Evolutionary conservation across 495 filamentous ascomycete species (phyloP).

Genomic region (Penicillium mononematosum): DNA sequence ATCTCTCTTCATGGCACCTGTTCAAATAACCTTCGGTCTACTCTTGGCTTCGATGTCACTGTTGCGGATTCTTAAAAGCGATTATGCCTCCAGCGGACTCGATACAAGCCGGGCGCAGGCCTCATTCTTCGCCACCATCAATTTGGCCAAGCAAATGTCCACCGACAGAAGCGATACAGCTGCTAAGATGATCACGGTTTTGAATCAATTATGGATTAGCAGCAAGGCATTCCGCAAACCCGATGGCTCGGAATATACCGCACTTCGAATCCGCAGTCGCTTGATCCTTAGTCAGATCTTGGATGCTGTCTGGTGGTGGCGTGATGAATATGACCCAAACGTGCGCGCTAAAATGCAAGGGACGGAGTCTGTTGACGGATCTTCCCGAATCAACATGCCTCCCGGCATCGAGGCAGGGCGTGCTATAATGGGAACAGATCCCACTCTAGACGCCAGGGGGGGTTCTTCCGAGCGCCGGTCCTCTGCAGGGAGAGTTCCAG

Average conservation of each 20-base stretch:
- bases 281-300: conserved; percentile 42
- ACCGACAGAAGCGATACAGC: conserved; percentile 40
- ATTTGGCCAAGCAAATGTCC: conserved; percentile 39
- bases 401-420: conserved; percentile 6
- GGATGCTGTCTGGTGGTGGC: conserved; percentile 53
- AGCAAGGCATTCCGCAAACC: conserved; percentile 43
- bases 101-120: conserved; percentile 36
- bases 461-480: background rate
- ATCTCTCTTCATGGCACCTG: conserved; percentile 29
- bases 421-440: conserved; percentile 17
- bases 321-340: conserved; percentile 45
- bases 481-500: conserved; percentile 26
- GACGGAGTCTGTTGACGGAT: conserved; percentile 20
- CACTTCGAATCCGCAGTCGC: conserved; percentile 44
- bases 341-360: conserved; percentile 17
- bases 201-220: conserved; percentile 48
- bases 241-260: conserved; percentile 39
- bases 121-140: conserved; percentile 38
- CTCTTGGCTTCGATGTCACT: conserved; percentile 37
- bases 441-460: conserved; percentile 17
- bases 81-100: conserved; percentile 22
- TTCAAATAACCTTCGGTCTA: conserved; percentile 33
- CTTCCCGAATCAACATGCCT: conserved; percentile 3
- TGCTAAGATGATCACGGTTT: conserved; percentile 31
- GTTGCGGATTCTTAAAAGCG: conserved; percentile 43